Evolutionary conservation across 2,329 filamentous ascomycete species (phyloP).

Genomic region (Ophiostoma ulmi): DNA sequence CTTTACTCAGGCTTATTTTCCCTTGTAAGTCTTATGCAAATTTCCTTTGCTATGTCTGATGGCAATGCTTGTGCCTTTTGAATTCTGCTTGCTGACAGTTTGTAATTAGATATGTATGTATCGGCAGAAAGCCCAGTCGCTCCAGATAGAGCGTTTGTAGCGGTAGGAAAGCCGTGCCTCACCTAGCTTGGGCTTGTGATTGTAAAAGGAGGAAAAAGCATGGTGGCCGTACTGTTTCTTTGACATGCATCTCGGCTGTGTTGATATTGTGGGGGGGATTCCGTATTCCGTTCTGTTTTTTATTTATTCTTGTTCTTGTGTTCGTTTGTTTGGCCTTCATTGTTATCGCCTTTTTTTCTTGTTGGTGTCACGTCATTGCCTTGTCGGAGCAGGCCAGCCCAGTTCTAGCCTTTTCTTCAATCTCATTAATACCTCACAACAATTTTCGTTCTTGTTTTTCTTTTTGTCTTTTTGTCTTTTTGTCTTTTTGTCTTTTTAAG

Average conservation of each 20-base stretch:
- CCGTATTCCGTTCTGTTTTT: background rate
- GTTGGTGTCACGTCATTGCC: background rate
- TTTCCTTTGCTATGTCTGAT: background rate
- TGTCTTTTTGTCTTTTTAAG: background rate
- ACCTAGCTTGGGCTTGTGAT: background rate
- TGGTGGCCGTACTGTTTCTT: background rate
- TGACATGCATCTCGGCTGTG: background rate
- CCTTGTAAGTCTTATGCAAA: conserved; percentile 36
- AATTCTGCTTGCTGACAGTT: background rate
- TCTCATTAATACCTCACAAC: background rate
- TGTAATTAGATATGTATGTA: conserved; percentile 49
- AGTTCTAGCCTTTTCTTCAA: background rate
- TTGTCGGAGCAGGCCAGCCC: background rate
- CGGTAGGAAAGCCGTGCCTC: background rate
- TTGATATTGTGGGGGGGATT: background rate
- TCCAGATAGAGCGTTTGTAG: background rate
- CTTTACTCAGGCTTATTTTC: conserved; percentile 52
- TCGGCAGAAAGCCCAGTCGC: conserved; percentile 50
- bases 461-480: background rate
- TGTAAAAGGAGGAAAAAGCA: background rate
- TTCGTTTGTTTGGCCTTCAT: background rate
- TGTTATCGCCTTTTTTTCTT: background rate
- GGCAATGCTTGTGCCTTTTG: background rate
- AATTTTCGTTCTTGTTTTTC: background rate
- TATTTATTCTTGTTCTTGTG: background rate